Base-by-base conservation (phyloP, 495 filamentous ascomycete genomes). In the Xylaria flabelliformis region DNA sequence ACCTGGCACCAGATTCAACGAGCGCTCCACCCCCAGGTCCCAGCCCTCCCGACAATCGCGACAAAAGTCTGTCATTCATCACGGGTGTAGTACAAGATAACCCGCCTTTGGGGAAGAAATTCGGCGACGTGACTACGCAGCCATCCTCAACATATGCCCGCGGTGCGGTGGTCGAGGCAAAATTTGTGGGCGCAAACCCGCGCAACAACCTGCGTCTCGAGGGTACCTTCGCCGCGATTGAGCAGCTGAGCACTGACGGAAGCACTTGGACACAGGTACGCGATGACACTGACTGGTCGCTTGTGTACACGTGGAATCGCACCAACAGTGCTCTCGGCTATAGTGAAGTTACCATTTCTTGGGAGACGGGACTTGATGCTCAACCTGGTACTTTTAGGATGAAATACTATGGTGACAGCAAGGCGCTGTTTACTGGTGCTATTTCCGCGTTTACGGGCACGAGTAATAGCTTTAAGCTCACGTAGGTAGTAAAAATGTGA, bases 161-260 rank as follows among this genome's bases (percentile, higher is more conserved):
- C 10, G 93, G 94, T 39, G 85, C 88, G 50, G 86, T 85, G 19
- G 87, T 95, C 64, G 89, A 83, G 46, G 90, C 87, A 0, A 90
- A 87, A 0, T 99, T 99, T 79, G 88, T 93, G 7, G 96, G 92
- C 51, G 94, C 95, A 3, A 97, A 97, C 75, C 96, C 96, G 56
- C 87, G 96, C 19, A 98, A 99, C 78, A 92, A 97, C 72, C 85
- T 98, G 39, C 87, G 90, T 6, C 88, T 93, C 29, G 95, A 94
- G 75, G 90, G 88, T 9, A 97, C 94, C 2, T 97, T 89, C 74
- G 91, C 91, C 7, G 91, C 91, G 2, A 89, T 97, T 2, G 95
- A 98, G 85, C 84, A 81, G 72, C 72, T 81, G 69, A 82, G 87
- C n/a, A 72, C 80, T 3, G 82, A 77, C 9, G 80, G 80, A 4